Evolutionary conservation across 805 yeast species (phyloP), one percentile per base, ranked within the genome.

Genomic region (Starmera quercuum): DNA sequence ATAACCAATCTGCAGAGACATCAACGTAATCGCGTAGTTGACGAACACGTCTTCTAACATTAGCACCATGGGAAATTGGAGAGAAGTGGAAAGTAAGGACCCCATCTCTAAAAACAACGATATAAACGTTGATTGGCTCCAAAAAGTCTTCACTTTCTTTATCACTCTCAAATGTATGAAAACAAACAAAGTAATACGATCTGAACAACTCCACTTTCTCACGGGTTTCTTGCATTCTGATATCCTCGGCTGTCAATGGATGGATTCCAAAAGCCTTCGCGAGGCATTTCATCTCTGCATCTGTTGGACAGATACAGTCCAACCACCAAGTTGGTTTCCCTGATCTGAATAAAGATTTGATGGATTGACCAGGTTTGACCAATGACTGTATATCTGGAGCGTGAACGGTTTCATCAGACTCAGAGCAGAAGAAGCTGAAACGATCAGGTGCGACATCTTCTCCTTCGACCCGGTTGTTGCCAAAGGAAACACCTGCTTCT

Each of bases 231-330:
- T 88, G 95, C 75, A 86, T 83, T 37, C 95, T 68, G 44, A 90
- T 88, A 77, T 90, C 98, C 63, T 90, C 98, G 2, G 96, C 87
- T 0, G 98, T 90, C 66, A 90, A 77, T 20, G 98, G 98, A 66
- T 90, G 98, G 61, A 90, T 85, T 8, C 96, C 95, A 58, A 90
- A 90, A 0, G 97, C 92, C 49, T 88, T 88, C 8, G 96, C 81
- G 26, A 92, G 57, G 47, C 84, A 78, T 53, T 83, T 83, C 95
- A 92, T 86, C 60, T 92, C 98, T 15, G 78, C 78, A 53, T 90
- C 97, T 0, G 96, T 85, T 6, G 98, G 97, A 51, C 95, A 82
- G 27, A 77, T 66, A 54, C 97, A 87, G 56, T 92, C 97, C 29
- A 92, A 64, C 97, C 97, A 90, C 97, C 97, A 88, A 6, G 87